phyloP scores from a whole-genome alignment of 306 rosid species.

The Quercus alba region DNA sequence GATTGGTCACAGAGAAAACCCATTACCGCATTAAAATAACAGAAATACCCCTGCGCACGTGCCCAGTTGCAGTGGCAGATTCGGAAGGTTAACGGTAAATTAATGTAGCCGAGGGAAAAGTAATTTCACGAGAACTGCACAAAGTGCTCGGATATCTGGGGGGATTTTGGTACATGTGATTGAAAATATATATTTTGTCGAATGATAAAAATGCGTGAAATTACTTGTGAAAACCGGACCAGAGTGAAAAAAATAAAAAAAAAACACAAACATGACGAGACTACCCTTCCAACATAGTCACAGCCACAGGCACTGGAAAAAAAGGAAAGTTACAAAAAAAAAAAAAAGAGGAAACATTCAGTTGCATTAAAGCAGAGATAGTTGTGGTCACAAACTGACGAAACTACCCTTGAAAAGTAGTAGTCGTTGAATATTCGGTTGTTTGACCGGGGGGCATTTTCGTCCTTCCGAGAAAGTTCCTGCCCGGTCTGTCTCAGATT shows the following conservation, averaged over 20 bases:
- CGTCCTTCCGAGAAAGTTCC: neutral
- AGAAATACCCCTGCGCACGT: too few relatives aligned
- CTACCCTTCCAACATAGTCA: too few relatives aligned
- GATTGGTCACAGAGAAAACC: conserved; percentile 4
- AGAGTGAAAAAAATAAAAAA: too few relatives aligned
- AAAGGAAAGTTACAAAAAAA: neutral
- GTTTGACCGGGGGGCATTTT: neutral
- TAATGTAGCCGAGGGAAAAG: neutral
- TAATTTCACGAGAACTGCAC: neutral
- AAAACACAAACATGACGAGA: too few relatives aligned
- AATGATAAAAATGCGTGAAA: too few relatives aligned
- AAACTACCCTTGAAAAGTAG: neutral
- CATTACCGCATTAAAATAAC: neutral
- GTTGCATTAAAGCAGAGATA: conserved; percentile 22
- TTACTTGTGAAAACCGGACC: neutral
- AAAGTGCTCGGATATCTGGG: neutral
- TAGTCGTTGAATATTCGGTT: neutral
- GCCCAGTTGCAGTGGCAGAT: neutral
- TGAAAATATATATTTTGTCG: too few relatives aligned
- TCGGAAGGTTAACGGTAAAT: neutral
- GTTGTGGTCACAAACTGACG: neutral
- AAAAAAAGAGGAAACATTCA: neutral
- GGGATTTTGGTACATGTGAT: too few relatives aligned
- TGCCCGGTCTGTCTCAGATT: neutral
- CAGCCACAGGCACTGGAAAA: too few relatives aligned